Conservation (phyloP, 495 filamentous ascomycete genomes). For the Thermothielavioides terrestris region DNA sequence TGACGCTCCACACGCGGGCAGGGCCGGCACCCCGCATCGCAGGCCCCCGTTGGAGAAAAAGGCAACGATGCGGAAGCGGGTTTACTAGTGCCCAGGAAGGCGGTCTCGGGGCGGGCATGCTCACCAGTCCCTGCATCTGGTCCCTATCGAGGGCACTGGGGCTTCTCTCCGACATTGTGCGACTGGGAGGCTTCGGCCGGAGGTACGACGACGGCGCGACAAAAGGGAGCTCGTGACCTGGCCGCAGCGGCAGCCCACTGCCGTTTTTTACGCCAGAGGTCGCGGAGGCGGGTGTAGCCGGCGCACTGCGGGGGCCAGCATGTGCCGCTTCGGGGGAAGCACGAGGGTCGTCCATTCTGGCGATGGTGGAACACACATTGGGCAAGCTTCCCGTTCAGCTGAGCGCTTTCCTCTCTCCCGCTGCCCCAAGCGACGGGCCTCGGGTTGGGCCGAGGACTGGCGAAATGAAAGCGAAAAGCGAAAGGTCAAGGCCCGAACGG, state of each 20-base stretch:
- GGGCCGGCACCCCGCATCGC: conserved; percentile 24
- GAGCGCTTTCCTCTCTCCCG: too few relatives aligned
- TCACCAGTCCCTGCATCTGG: conserved; percentile 87
- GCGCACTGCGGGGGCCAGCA: conserved; percentile 18
- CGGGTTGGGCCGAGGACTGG: not conserved
- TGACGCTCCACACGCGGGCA: not conserved
- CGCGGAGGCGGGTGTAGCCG: conserved; percentile 15
- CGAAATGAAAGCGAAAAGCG: not conserved
- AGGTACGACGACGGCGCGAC: conserved; percentile 84
- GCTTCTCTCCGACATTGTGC: conserved; percentile 46
- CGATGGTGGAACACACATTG: conserved; percentile 28
- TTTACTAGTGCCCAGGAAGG: too few relatives aligned
- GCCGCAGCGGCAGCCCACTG: conserved; percentile 23
- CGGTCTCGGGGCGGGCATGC: conserved; percentile 32
- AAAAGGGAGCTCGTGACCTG: conserved; percentile 47
- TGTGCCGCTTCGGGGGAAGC: conserved; percentile 23
- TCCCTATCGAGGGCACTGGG: conserved; percentile 76
- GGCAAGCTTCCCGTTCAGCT: conserved; percentile 6
- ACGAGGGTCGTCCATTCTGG: conserved; percentile 33
- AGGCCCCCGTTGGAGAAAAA: not conserved
- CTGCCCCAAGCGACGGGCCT: too few relatives aligned
- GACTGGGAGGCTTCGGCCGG: conserved; percentile 51
- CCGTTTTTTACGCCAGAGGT: conserved; percentile 18
- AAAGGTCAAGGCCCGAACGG: not conserved
- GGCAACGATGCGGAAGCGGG: too few relatives aligned